phyloP scores from a whole-genome alignment of 2,329 filamentous ascomycete species.

The Aquanectria penicillioides region DNA sequence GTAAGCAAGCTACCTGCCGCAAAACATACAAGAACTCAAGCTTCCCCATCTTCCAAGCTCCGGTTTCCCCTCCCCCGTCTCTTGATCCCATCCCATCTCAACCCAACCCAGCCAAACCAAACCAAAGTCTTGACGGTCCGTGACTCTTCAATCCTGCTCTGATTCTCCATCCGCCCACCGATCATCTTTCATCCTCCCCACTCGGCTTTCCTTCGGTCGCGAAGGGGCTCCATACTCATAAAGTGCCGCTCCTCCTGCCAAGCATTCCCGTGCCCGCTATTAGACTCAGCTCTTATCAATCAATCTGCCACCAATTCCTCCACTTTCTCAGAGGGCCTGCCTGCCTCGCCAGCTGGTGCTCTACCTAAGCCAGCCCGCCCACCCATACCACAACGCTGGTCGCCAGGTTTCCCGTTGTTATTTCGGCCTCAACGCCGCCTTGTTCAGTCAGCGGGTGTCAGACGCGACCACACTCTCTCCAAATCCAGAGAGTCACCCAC shows the following conservation, averaged over 20 bases:
- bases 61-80: neutral
- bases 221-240: conserved; percentile 11
- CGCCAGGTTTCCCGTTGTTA: conserved; percentile 9
- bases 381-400: conserved; percentile 6
- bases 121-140: conserved; percentile 16
- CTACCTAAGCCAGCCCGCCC: conserved; percentile 9
- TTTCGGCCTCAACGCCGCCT: conserved; percentile 12
- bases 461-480: conserved; percentile 10
- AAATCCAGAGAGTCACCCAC: conserved; percentile 13
- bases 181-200: neutral
- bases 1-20: neutral
- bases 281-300: conserved; percentile 24
- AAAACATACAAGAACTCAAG: conserved; percentile 23
- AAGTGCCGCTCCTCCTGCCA: conserved; percentile 8
- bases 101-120: neutral
- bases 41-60: neutral
- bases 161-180: neutral
- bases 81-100: conserved; percentile 3
- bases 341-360: conserved; percentile 7
- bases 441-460: conserved; percentile 21
- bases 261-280: conserved; percentile 12
- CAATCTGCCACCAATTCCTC: conserved; percentile 18
- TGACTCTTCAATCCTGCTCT: conserved; percentile 4
- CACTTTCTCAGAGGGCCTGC: conserved; percentile 3
- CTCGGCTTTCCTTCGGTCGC: neutral